Conservation (phyloP, 2,329 filamentous ascomycete species). For the Hymenoscyphus fraxineus region DNA sequence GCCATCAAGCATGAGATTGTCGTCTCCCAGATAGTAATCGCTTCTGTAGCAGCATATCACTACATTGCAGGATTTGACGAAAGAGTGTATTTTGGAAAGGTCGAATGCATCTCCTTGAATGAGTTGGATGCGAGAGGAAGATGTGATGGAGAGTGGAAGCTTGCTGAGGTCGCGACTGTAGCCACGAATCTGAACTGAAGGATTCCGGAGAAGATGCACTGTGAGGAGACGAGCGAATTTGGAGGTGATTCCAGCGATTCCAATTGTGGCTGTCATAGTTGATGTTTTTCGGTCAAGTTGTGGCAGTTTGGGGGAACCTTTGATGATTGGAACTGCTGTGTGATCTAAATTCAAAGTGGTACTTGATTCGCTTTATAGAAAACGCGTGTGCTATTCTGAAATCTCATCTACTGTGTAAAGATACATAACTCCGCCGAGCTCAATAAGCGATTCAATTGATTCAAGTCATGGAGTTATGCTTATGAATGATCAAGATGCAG, state of each 20-base stretch:
- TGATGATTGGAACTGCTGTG: neutral
- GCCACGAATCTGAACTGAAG: neutral
- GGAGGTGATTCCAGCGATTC: neutral
- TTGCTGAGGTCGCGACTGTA: neutral
- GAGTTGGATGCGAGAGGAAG: neutral
- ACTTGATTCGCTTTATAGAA: neutral
- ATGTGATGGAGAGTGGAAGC: neutral
- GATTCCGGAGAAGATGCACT: neutral
- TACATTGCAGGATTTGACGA: neutral
- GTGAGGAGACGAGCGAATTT: neutral
- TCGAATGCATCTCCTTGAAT: neutral
- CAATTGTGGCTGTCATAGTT: neutral
- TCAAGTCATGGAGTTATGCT: neutral
- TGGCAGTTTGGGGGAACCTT: neutral
- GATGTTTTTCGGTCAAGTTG: neutral
- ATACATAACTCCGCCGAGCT: neutral
- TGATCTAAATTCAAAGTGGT: neutral
- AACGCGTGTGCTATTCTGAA: neutral
- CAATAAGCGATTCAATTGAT: neutral
- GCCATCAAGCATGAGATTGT: neutral
- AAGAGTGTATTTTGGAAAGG: neutral
- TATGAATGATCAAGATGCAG: no score
- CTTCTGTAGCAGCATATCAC: neutral
- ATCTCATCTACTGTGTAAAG: neutral
- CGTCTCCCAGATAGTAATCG: neutral